phyloP scores from a whole-genome alignment of 352 stramenopile species.

The Vaucheria bursata region DNA sequence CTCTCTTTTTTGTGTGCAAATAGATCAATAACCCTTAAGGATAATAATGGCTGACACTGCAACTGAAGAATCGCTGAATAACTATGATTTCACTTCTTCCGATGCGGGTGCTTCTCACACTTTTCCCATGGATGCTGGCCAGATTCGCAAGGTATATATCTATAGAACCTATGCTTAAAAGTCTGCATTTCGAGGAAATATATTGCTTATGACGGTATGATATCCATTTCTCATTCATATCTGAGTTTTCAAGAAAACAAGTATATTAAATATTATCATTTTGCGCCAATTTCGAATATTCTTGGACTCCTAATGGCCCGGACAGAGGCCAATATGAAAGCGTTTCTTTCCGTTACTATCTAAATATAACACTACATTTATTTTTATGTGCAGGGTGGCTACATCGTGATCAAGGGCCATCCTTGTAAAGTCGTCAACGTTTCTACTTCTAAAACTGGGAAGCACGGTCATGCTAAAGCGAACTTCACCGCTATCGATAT shows the following conservation, averaged over 20 bases:
- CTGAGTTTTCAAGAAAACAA: too few species aligned
- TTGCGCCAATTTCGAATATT: too few species aligned
- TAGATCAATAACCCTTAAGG: too few species aligned
- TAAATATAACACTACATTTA: too few species aligned
- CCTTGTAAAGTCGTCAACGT: conserved; percentile 94
- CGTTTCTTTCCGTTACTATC: conserved; percentile 6
- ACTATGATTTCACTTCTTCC: conserved; percentile 48
- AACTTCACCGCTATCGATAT: conserved; percentile 99
- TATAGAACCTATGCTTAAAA: too few species aligned
- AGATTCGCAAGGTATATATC: conserved; percentile 85
- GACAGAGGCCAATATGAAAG: background rate
- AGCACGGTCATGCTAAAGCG: conserved; percentile 99
- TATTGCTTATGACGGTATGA: too few species aligned
- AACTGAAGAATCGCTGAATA: conserved; percentile 44
- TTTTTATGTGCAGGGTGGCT: conserved; percentile 65
- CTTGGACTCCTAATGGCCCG: too few species aligned
- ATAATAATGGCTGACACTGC: conserved; percentile 10
- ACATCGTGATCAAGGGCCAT: conserved; percentile 99
- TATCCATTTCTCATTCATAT: too few species aligned
- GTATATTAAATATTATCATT: too few species aligned
- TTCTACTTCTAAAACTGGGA: conserved; percentile 99
- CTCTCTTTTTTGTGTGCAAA: too few species aligned
- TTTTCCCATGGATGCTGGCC: conserved; percentile 93
- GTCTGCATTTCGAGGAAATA: too few species aligned
- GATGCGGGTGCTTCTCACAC: conserved; percentile 88